Base-by-base conservation (phyloP, 768 basidiomycete genomes). In the Boletus fagicola region DNA sequence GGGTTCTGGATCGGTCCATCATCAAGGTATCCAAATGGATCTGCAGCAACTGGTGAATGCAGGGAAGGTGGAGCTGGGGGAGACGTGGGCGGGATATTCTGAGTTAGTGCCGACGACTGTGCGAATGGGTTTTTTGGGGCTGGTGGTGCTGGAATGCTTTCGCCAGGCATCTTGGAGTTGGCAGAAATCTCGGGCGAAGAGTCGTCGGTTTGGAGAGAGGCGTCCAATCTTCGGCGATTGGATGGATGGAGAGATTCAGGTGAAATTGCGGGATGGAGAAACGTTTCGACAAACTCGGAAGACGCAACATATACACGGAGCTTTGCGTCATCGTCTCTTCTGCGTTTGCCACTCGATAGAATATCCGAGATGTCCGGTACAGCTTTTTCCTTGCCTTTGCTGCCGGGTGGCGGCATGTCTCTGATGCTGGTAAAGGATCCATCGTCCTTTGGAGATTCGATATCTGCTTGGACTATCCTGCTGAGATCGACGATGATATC, bases 401-500 rank as follows among this genome's bases (percentile, higher is more conserved):
- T 77, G 20, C 78, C 78, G 9, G 74, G 72, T 2, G 74, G 66
- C 3, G 79, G 76, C 66, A 85, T 82, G 62, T 86, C 81, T 43
- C 74, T 74, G 22, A 92, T 77, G 52, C 83, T 83, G 1, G 83
- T 86, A 69, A 80, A 90, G 6, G 80, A 77, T 15, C 78, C 83
- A 43, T 79, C 79, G 12, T 60, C 65, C 13, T 68, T 73, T 18
- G 88, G 88, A 8, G 77, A 64, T 66, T 90, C 88, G 53, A 93
- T 84, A 33, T 85, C 81, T 39, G 90, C 76, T 38, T 87, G 85
- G 51, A 77, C 76, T 49, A 97, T 74, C 63, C 79, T 82, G 65
- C 79, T 82, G 48, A 96, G 73, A 74, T 96, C 94, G 62, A 95
- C 72, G 66, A 96, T 85, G 55, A 96, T 77, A 65, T 95, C 88